These are phyloP conservation scores for Amanita muscaria DNA, from an alignment of 768 basidiomycete genomes.

Conservation along the genomic window DNA sequence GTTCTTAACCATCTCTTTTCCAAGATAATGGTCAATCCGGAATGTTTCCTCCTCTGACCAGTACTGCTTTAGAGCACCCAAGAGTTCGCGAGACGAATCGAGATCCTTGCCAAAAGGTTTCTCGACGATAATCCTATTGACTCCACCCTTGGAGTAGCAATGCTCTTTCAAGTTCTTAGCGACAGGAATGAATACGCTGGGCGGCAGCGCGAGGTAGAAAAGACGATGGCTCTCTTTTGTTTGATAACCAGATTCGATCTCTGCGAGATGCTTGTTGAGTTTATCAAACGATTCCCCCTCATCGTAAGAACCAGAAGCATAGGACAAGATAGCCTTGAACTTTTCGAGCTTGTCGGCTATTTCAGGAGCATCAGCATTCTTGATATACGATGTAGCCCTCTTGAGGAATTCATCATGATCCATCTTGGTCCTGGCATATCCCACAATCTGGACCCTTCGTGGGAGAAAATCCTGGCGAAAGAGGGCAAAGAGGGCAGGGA, in stretches of 20 bases:
- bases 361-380: slow-evolving; percentile 57
- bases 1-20: slow-evolving; percentile 99
- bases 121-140: slow-evolving; percentile 93
- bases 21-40: slow-evolving; percentile 98
- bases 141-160: slow-evolving; percentile 64
- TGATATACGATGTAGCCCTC: slow-evolving; percentile 80
- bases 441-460: slow-evolving; percentile 79
- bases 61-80: slow-evolving; percentile 69
- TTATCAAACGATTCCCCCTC: slow-evolving; percentile 69
- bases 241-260: slow-evolving; percentile 65
- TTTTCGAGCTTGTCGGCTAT: slow-evolving; percentile 58
- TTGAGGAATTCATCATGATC: slow-evolving; percentile 75
- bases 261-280: slow-evolving; percentile 67
- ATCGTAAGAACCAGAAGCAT: slow-evolving; percentile 86
- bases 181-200: slow-evolving; percentile 92
- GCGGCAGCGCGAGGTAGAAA: slow-evolving; percentile 96
- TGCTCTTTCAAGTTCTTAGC: slow-evolving; percentile 74
- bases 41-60: slow-evolving; percentile 98
- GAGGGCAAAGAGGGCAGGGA: slow-evolving; percentile 90
- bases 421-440: slow-evolving; percentile 97
- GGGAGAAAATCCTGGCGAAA: slow-evolving; percentile 78
- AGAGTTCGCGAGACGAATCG: slow-evolving; percentile 71
- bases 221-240: slow-evolving; percentile 67
- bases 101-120: slow-evolving; percentile 98
- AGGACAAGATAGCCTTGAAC: slow-evolving; percentile 76